Percentiles rank a stretch among this genome's conserved stretches.
phyloP scores from a whole-genome alignment of 805 yeast genomes.

The Torulaspora franciscae region DNA sequence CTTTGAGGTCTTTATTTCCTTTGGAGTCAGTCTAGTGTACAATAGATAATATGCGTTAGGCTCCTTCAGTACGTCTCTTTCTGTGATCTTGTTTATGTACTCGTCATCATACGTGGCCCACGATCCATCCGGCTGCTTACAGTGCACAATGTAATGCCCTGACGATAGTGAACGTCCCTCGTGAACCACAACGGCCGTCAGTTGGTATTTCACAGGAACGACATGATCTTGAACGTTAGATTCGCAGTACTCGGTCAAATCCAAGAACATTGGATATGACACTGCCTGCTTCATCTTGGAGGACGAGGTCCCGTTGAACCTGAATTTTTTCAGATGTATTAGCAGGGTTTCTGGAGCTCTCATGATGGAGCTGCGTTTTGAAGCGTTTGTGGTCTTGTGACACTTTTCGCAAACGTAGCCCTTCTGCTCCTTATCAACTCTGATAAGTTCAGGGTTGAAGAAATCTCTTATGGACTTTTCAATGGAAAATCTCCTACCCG shows the following conservation, averaged over 20 bases:
- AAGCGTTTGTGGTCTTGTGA: constrained; percentile 67
- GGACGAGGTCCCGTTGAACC: constrained; percentile 74
- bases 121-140: constrained; percentile 84
- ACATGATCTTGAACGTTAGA: constrained; percentile 21
- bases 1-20: constrained; percentile 28
- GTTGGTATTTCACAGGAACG: constrained; percentile 56
- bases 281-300: constrained; percentile 86
- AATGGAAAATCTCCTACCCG: constrained; percentile 50
- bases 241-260: constrained; percentile 58
- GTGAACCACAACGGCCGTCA: constrained; percentile 83
- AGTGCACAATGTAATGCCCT: constrained; percentile 90
- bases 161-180: constrained; percentile 89
- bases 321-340: constrained; percentile 84
- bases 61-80: constrained; percentile 69
- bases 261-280: constrained; percentile 70
- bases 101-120: constrained; percentile 98
- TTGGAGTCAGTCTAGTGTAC: constrained; percentile 71
- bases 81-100: constrained; percentile 66
- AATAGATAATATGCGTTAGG: constrained; percentile 87
- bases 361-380: constrained; percentile 66
- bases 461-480: constrained; percentile 74
- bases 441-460: constrained; percentile 76
- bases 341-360: constrained; percentile 85
- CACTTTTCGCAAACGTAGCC: constrained; percentile 90
- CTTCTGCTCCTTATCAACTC: constrained; percentile 61